Percentiles rank a stretch among this genome's conserved stretches.
These are phyloP conservation scores for Plasmodium coatneyi DNA, from an alignment of 169 alveolate species.

Conservation along the genomic window DNA sequence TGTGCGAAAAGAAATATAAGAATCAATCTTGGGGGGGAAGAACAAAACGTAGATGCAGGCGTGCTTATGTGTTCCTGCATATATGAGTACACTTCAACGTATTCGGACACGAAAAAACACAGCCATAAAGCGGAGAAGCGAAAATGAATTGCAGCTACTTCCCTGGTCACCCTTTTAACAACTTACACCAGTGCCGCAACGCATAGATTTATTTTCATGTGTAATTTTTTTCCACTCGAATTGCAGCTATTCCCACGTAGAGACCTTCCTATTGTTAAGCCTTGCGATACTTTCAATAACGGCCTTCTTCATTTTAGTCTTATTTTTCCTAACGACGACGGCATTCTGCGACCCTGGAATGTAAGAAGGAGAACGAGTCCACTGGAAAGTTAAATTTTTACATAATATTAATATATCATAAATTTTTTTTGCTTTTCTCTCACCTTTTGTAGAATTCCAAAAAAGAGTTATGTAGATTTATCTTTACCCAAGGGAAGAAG, in stretches of 20 bases:
- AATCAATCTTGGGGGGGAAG: background rate
- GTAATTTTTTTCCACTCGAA: background rate
- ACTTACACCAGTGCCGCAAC: background rate
- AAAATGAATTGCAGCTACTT: background rate
- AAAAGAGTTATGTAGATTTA: slow-evolving; percentile 66
- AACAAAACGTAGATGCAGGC: background rate
- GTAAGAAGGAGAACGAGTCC: slow-evolving; percentile 20
- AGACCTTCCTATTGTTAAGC: background rate
- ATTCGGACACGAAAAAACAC: background rate
- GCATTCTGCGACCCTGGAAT: slow-evolving; percentile 76
- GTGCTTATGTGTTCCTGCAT: background rate
- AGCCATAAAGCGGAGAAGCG: background rate
- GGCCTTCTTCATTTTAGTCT: slow-evolving; percentile 43
- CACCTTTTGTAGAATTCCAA: slow-evolving; percentile 45
- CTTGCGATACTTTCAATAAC: slow-evolving; percentile 4
- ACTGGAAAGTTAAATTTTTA: background rate
- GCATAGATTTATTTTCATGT: background rate
- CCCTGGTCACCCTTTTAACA: background rate
- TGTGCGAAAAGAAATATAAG: background rate
- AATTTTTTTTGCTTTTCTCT: background rate
- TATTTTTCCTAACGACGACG: slow-evolving; percentile 58
- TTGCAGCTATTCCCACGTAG: slow-evolving; percentile 59
- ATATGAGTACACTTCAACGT: background rate
- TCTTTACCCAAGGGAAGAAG: slow-evolving; percentile 61
- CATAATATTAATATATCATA: background rate